Evolutionary conservation across 169 alveolate species (phyloP), one percentile per base, ranked within the genome.

Genomic region (Plasmodium malariae): DNA sequence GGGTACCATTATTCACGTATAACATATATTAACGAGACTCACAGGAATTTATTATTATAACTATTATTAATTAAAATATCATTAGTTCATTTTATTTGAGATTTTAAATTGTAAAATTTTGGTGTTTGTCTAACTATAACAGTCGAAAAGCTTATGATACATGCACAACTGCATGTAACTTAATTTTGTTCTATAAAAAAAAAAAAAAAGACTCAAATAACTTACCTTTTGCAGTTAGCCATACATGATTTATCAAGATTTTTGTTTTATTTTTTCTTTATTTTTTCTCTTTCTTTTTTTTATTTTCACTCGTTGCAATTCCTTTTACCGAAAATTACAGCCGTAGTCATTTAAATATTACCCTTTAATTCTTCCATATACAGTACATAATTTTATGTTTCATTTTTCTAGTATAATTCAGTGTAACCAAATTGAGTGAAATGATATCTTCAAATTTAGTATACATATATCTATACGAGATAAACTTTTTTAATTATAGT

Each of bases 161-260:
- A 49, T 30, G 57, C 0, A 37, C 43, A 9, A 48, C 28, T 45
- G 3, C 57, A 21, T 69, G 28, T 12, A 48, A 30, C 48, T 55
- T 17, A 36, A 55, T 69, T 69, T 85, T 60, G 6, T 68, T 40
- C 87, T 87, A 85, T 71, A 69, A 55, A 57, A 85, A 69, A 37
- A n/a, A n/a, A n/a, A 59, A 57, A 85, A 85, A 85, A 36, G 92
- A 37, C 14, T 55, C 40, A 57, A 69, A 85, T 40, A 85, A 51
- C 24, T 85, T 85, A 2, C 83, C 92, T 40, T 19, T 69, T 36
- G 45, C 87, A 37, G 87, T 69, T 45, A 69, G 21, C 76, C 86
- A 71, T 24, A 55, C 30, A 24, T 49, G 21, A 59, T n/a, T n/a
- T n/a, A n/a, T n/a, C n/a, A n/a, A n/a, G n/a, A n/a, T 70, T 11